These are phyloP conservation scores for Jasminum sambac DNA, from an alignment of 257 asterid species.

Conservation along the genomic window DNA sequence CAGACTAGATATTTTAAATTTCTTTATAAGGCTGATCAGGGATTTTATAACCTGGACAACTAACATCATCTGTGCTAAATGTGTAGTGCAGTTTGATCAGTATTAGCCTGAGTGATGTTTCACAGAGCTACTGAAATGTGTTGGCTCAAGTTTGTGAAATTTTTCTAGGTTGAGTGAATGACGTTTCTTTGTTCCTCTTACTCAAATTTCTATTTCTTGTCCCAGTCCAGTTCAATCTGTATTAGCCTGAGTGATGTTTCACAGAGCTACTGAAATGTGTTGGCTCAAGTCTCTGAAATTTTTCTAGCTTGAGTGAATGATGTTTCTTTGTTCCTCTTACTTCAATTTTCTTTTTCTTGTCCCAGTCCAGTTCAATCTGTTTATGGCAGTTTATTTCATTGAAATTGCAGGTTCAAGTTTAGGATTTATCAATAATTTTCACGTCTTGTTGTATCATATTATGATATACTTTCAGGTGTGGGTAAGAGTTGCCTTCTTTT, in stretches of 20 bases:
- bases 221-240: not conserved
- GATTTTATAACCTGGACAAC: not conserved
- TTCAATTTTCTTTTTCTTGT: too few species aligned
- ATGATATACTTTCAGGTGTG: slow-evolving; percentile 46
- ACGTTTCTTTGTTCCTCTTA: slow-evolving; percentile 1
- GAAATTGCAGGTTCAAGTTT: slow-evolving; percentile 1
- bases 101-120: not conserved
- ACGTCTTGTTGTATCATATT: not conserved
- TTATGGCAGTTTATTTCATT: slow-evolving; percentile 13
- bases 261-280: not conserved
- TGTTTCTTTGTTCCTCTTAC: not conserved
- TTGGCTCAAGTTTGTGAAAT: not conserved
- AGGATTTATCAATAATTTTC: not conserved
- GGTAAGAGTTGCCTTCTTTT: slow-evolving; percentile 99
- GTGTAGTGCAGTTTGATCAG: not conserved
- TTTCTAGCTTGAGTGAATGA: slow-evolving; percentile 3
- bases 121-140: not conserved
- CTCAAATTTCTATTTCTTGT: not conserved
- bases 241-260: not conserved
- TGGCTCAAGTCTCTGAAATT: slow-evolving; percentile 1
- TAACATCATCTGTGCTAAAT: not conserved
- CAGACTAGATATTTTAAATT: not conserved
- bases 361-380: not conserved
- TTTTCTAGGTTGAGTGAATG: slow-evolving; percentile 1
- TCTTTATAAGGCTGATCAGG: not conserved